phyloP scores from a whole-genome alignment of 345 rosid species.

The Erysimum cheiranthoides region DNA sequence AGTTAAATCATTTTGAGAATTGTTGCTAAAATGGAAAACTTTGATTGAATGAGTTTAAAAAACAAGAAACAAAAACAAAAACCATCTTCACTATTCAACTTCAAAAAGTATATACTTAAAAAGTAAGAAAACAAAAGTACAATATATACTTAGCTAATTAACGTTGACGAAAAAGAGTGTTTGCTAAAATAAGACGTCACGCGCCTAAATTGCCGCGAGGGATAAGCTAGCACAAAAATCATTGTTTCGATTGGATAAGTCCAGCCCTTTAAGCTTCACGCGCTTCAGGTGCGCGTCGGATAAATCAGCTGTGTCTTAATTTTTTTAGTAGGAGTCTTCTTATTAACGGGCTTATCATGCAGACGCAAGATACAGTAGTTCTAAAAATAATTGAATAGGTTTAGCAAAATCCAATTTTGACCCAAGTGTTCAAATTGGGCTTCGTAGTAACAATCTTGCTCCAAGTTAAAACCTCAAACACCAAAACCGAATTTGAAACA shows the following conservation, averaged over 20 bases:
- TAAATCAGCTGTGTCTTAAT: not conserved
- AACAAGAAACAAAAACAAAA: too few relatives aligned
- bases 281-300: not conserved
- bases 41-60: too few relatives aligned
- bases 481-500: not conserved
- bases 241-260: too few relatives aligned
- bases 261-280: not conserved
- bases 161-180: not conserved
- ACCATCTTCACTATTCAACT: not conserved
- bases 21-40: too few relatives aligned
- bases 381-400: not conserved
- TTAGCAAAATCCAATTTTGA: not conserved
- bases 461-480: not conserved
- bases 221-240: not conserved
- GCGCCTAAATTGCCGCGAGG: not conserved
- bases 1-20: too few relatives aligned
- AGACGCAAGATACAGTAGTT: not conserved
- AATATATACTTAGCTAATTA: too few relatives aligned
- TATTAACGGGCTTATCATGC: not conserved
- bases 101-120: too few relatives aligned
- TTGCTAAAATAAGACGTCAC: not conserved
- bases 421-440: slow-evolving; percentile 19
- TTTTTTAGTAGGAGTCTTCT: not conserved
- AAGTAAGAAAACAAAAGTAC: too few relatives aligned
- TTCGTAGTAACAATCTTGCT: not conserved